These are phyloP conservation scores for Carallia brachiata DNA, from an alignment of 345 rosid genomes.

Conservation along the genomic window DNA sequence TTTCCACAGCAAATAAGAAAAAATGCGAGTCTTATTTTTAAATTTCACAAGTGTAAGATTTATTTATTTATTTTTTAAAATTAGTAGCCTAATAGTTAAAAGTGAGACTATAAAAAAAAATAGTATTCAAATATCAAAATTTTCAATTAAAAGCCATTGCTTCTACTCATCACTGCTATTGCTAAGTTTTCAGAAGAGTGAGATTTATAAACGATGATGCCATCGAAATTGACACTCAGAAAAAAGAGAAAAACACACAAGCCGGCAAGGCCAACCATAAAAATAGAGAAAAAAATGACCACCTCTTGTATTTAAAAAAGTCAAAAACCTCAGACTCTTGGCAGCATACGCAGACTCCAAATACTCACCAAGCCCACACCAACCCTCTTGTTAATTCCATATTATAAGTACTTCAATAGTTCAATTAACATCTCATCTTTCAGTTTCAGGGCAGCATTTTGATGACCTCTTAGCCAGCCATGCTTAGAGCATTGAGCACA, in stretches of 20 bases:
- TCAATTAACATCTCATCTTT: background rate
- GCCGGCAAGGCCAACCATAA: background rate
- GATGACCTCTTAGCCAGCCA: constrained; percentile 24
- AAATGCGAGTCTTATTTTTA: too few relatives aligned
- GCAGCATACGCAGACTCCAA: background rate
- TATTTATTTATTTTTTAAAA: too few relatives aligned
- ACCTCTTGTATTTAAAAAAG: background rate
- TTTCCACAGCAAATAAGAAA: too few relatives aligned
- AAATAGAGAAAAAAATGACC: constrained; percentile 6
- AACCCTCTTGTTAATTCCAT: background rate
- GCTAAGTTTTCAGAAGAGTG: too few relatives aligned
- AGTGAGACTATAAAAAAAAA: too few relatives aligned
- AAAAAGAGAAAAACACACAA: background rate
- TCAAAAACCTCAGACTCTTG: background rate
- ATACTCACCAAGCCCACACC: constrained; percentile 3
- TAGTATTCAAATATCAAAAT: too few relatives aligned
- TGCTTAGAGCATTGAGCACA: constrained; percentile 66
- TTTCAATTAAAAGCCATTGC: too few relatives aligned
- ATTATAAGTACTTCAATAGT: background rate
- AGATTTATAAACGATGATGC: too few relatives aligned
- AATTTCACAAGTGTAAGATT: too few relatives aligned
- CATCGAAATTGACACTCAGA: too few relatives aligned
- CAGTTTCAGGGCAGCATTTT: background rate
- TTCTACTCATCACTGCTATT: too few relatives aligned
- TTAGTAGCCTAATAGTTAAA: too few relatives aligned